Evolutionary conservation across 2,329 filamentous ascomycete genomes (phyloP), one percentile per base, ranked within the genome.

Genomic region (Stagonosporopsis tanaceti): DNA sequence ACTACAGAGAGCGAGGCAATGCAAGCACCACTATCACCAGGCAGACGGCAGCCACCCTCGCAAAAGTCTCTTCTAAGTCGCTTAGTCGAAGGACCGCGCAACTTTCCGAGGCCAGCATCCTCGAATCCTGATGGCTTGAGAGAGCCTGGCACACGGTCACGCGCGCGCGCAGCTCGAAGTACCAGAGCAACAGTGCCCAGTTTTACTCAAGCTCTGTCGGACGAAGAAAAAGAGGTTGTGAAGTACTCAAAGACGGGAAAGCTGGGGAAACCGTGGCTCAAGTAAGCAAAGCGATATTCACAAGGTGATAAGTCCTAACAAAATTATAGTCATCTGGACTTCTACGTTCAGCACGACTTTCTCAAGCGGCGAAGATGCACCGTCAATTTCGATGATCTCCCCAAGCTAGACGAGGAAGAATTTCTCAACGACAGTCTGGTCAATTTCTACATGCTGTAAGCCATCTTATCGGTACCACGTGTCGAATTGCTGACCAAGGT

Each of bases 341-440:
- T 34, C 39, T 44, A 30, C 25, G 14, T 44, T 14, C 22, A 40
- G 2, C 27, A 52, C 11, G 39, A 50, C 12, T 53, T 57, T 11
- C 39, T 52, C 4, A 53, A 40, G 35, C 54, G 50, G 1, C 44
- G 54, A 17, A 44, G 34, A 24, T 47, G 38, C 22, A 53, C 45
- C 2, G 86, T 95, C 1, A 85, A 91, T 54, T 87, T 84, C 59
- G 80, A 84, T n/a, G 92, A 95, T 69, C 87, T 98, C 32, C 78
- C 83, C 20, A 84, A 92, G 39, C 83, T 99, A 2, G 89, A 96
- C 59, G 91, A 96, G 61, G 91, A 88, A 12, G 86, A 97, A 65
- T 96, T 90, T 57, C 78, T 99, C 40, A 99, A 99, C 71, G 95
- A 99, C 78, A 97, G 92, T 69, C 80, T 99, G 27, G 90, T 99